Percentiles rank a stretch among this genome's conserved stretches.
Evolutionary conservation across 345 rosid species (phyloP).

Genomic region (Hibiscus trionum): DNA sequence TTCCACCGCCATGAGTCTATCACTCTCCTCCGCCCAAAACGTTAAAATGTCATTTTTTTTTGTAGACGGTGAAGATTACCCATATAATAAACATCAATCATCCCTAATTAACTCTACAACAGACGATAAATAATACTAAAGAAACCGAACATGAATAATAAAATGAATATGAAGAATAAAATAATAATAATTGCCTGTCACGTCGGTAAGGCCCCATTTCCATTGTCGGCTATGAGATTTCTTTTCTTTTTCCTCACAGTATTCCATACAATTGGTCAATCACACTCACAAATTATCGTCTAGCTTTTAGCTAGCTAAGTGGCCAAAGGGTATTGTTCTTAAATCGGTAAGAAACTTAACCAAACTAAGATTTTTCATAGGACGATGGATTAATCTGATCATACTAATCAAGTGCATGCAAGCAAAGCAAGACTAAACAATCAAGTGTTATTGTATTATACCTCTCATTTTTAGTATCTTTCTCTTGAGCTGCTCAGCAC

Average conservation of each 20-base stretch:
- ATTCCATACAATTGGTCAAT: not conserved
- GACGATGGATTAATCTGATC: not conserved
- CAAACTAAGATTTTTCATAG: not conserved
- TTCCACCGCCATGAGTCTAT: too few species aligned
- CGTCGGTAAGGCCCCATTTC: too few species aligned
- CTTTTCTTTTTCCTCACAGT: not conserved
- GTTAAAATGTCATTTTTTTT: too few species aligned
- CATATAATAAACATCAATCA: too few species aligned
- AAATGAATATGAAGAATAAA: too few species aligned
- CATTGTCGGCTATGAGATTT: too few species aligned
- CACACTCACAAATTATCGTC: not conserved
- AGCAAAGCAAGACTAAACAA: not conserved
- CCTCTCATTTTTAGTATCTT: constrained; percentile 95
- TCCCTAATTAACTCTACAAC: too few species aligned
- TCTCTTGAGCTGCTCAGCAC: constrained; percentile 81
- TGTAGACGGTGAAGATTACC: too few species aligned
- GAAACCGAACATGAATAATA: too few species aligned
- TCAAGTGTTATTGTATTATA: constrained; percentile 37
- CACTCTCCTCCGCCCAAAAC: too few species aligned
- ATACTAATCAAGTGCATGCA: not conserved
- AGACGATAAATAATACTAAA: too few species aligned
- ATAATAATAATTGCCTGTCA: not conserved
- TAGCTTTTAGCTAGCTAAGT: not conserved
- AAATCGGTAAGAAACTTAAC: not conserved
- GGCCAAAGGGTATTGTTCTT: not conserved